Conservation (phyloP, 306 rosid species). For the Comarum palustre region DNA sequence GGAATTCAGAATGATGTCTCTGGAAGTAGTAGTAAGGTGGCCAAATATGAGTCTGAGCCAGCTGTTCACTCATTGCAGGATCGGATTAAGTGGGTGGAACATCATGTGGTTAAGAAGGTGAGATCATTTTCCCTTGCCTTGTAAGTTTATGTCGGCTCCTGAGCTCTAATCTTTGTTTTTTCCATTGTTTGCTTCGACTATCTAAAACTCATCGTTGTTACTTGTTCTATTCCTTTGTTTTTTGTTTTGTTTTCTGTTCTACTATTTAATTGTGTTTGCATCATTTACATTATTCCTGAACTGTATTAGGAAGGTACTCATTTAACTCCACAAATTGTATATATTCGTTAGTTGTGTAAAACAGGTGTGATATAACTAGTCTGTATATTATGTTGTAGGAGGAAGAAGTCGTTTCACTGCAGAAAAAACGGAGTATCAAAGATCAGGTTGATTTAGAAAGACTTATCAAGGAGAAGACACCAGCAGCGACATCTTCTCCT, state of each 20-base stretch:
- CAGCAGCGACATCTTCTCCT: conserved; percentile 49
- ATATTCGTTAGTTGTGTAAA: not conserved
- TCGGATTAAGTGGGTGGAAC: conserved; percentile 52
- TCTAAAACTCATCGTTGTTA: not conserved
- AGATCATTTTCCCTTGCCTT: not conserved
- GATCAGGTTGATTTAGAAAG: conserved; percentile 54
- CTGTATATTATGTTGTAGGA: conserved; percentile 50
- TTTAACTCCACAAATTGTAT: not conserved
- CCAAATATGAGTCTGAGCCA: conserved; percentile 50
- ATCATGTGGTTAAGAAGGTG: conserved; percentile 61
- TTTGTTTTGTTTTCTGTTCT: not conserved
- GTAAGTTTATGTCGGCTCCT: not conserved
- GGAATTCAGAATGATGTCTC: conserved; percentile 45
- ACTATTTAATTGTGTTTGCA: not conserved
- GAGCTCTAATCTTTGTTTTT: not conserved
- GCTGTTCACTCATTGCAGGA: conserved; percentile 47
- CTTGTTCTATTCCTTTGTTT: not conserved
- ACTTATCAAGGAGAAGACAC: conserved; percentile 52
- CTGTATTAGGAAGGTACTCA: not conserved
- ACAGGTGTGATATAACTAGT: conserved; percentile 16
- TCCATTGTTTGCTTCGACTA: not conserved
- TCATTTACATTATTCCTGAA: not conserved
- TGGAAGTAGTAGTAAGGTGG: conserved; percentile 50
- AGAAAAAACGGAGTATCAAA: conserved; percentile 50
- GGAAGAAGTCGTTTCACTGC: conserved; percentile 45